Percentiles rank a stretch among this genome's conserved stretches.
phyloP scores from a whole-genome alignment of 2,329 filamentous ascomycete genomes.

The Nigrospora sphaerica region DNA sequence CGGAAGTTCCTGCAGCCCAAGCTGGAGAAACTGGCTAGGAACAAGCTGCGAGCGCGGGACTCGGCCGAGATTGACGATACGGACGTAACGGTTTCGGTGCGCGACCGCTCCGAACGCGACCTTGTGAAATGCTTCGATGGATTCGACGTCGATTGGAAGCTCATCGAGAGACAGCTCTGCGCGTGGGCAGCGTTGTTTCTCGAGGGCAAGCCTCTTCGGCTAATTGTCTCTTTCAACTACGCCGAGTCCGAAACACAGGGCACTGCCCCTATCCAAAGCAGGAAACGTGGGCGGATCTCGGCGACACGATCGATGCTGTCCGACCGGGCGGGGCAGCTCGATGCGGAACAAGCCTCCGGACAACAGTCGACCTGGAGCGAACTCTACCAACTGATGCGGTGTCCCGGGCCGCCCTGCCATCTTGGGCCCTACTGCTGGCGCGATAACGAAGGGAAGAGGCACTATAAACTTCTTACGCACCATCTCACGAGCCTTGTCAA shows the following conservation, averaged over 20 bases:
- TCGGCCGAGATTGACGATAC: constrained; percentile 10
- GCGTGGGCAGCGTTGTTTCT: background rate
- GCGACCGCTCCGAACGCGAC: background rate
- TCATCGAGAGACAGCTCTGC: background rate
- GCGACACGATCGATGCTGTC: background rate
- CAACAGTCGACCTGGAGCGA: background rate
- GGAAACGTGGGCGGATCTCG: background rate
- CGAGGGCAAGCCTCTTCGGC: background rate
- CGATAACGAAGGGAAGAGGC: background rate
- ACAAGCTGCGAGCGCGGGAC: constrained; percentile 6
- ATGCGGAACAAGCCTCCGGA: background rate
- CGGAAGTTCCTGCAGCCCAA: constrained; percentile 6
- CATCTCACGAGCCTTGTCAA: background rate
- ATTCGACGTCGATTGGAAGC: background rate
- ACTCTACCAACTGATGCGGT: background rate
- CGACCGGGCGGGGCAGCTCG: background rate
- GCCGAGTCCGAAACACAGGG: background rate
- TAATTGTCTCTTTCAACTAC: background rate
- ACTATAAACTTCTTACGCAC: background rate
- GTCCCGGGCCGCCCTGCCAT: background rate
- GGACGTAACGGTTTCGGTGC: background rate
- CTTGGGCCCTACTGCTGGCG: background rate
- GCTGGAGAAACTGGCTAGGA: constrained; percentile 6
- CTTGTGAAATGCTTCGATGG: background rate
- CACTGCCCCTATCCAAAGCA: background rate